These are phyloP conservation scores for Neurospora sp. DNA, from an alignment of 2,329 filamentous ascomycete species.

Conservation along the genomic window DNA sequence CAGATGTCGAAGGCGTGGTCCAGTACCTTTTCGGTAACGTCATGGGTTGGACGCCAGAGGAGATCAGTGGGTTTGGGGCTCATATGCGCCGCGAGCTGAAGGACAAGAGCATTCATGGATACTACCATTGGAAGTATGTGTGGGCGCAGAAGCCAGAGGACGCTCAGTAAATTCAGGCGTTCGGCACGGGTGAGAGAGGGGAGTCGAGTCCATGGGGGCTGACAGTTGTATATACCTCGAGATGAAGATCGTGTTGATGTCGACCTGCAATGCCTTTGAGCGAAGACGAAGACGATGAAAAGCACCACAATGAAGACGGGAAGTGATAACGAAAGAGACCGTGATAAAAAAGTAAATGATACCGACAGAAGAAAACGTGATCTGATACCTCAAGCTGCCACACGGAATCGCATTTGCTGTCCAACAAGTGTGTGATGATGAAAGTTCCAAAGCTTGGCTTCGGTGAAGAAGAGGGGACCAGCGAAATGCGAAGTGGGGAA, in stretches of 20 bases:
- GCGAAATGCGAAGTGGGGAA: not conserved
- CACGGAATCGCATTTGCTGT: not conserved
- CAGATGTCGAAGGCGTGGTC: slow-evolving; percentile 12
- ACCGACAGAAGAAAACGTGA: not conserved
- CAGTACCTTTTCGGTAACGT: slow-evolving; percentile 6
- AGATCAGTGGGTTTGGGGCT: slow-evolving; percentile 9
- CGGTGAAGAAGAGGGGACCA: not conserved
- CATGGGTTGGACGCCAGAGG: slow-evolving; percentile 12
- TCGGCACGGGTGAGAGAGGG: not conserved
- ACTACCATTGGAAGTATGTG: slow-evolving; percentile 8
- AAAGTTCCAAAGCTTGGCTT: not conserved
- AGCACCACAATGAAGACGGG: no score
- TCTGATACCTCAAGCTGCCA: not conserved
- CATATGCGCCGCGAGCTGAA: slow-evolving; percentile 10
- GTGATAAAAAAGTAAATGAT: not conserved
- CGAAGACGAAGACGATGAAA: not conserved
- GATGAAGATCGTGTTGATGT: not conserved
- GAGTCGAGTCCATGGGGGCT: not conserved
- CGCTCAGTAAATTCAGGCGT: not conserved
- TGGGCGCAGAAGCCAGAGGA: slow-evolving; percentile 13
- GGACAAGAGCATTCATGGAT: slow-evolving; percentile 7
- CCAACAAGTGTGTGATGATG: not conserved
- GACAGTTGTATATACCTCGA: not conserved
- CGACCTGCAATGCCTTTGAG: not conserved
- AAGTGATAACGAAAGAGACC: not conserved